Percentiles rank a stretch among this genome's conserved stretches.
Conservation (phyloP, 495 filamentous ascomycete species). For the Viridothelium virens region DNA sequence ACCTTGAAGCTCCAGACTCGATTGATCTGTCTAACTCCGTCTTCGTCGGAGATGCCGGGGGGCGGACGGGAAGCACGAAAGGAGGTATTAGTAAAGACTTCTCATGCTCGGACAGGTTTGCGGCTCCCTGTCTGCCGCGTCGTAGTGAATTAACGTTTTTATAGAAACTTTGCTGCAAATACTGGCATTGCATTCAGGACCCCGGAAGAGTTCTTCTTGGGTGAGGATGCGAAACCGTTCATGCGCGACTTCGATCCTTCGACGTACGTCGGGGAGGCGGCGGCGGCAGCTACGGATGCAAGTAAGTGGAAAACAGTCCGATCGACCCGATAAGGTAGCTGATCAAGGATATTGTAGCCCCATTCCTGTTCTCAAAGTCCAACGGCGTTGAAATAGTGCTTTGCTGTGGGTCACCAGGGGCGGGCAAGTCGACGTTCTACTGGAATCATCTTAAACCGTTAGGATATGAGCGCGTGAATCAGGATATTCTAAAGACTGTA, state of each 20-base stretch:
- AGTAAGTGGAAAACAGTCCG: conserved; percentile 21
- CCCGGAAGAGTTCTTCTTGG: conserved; percentile 85
- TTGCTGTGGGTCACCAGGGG: conserved; percentile 79
- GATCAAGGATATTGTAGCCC: conserved; percentile 10
- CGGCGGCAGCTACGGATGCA: conserved; percentile 28
- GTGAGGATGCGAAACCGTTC: conserved; percentile 53
- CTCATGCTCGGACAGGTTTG: conserved; percentile 72
- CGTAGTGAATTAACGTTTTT: conserved; percentile 12
- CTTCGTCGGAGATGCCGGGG: conserved; percentile 88
- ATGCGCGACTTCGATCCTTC: conserved; percentile 59
- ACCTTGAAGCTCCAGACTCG: conserved; percentile 51
- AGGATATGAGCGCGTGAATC: conserved; percentile 79
- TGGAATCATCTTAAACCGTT: conserved; percentile 69
- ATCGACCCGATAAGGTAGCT: neutral
- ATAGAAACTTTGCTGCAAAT: conserved; percentile 72
- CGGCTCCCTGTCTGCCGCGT: conserved; percentile 18
- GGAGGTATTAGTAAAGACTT: conserved; percentile 48
- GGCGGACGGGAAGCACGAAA: conserved; percentile 36
- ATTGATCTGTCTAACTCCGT: conserved; percentile 62
- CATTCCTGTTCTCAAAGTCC: conserved; percentile 50
- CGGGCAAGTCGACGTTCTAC: conserved; percentile 88
- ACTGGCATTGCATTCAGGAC: conserved; percentile 71
- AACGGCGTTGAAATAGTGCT: conserved; percentile 68
- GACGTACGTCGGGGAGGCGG: conserved; percentile 38
- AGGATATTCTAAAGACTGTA: conserved; percentile 81